A percentile compares a stretch with the other conserved stretches of the same genome.
These are phyloP conservation scores for Kazachstania viticola DNA, from an alignment of 805 yeast genomes.

Conservation along the genomic window DNA sequence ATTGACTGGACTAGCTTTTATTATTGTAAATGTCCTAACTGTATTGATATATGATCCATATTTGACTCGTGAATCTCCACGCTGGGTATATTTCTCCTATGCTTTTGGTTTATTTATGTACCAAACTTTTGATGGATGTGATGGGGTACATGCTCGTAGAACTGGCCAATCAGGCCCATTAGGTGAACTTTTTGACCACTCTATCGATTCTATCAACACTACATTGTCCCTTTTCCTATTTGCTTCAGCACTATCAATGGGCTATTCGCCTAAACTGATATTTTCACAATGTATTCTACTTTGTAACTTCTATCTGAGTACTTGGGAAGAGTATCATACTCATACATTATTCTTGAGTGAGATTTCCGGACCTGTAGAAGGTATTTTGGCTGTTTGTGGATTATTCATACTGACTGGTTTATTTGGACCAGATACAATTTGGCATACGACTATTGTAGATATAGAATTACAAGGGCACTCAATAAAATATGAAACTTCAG, in stretches of 20 bases:
- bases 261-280: slow-evolving; percentile 50
- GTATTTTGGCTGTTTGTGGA: slow-evolving; percentile 52
- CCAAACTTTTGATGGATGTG: slow-evolving; percentile 94
- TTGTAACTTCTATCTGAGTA: slow-evolving; percentile 74
- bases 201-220: slow-evolving; percentile 65
- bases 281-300: slow-evolving; percentile 62
- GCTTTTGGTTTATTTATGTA: slow-evolving; percentile 80
- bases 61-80: slow-evolving; percentile 47
- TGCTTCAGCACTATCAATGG: slow-evolving; percentile 66
- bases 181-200: slow-evolving; percentile 91
- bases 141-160: slow-evolving; percentile 89
- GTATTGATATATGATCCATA: slow-evolving; percentile 67
- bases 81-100: slow-evolving; percentile 66
- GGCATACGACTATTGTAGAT: slow-evolving; percentile 40
- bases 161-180: slow-evolving; percentile 92
- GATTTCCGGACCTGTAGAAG: slow-evolving; percentile 93
- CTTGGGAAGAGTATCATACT: slow-evolving; percentile 95
- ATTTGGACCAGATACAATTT: slow-evolving; percentile 51
- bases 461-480: slow-evolving; percentile 6
- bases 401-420: slow-evolving; percentile 54
- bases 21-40: slow-evolving; percentile 47
- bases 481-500: slow-evolving; percentile 31
- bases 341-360: slow-evolving; percentile 66
- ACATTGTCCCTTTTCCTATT: slow-evolving; percentile 67
- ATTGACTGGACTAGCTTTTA: slow-evolving; percentile 65